These are phyloP conservation scores for Coemansia sp. DNA, from an alignment of 192 early-diverging fungal species.

Conservation along the genomic window DNA sequence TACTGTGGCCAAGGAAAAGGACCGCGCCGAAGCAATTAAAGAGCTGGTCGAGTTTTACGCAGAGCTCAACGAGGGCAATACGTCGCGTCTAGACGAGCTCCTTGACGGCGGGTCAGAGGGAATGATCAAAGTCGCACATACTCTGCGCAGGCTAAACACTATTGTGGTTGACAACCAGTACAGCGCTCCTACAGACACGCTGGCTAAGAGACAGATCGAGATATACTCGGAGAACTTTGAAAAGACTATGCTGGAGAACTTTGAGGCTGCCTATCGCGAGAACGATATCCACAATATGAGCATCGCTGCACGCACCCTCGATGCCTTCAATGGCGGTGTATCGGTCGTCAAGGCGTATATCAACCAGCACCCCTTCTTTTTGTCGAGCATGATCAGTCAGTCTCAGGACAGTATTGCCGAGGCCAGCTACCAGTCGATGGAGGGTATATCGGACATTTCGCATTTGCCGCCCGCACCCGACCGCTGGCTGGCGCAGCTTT, in stretches of 20 bases:
- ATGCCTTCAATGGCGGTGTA: slow-evolving; percentile 95
- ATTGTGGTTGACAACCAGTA: slow-evolving; percentile 60
- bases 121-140: slow-evolving; percentile 84
- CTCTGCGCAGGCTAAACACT: slow-evolving; percentile 79
- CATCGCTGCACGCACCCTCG: slow-evolving; percentile 78
- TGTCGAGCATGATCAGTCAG: slow-evolving; percentile 75
- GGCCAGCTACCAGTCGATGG: slow-evolving; percentile 49
- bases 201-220: slow-evolving; percentile 86
- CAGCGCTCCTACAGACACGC: slow-evolving; percentile 35
- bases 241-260: slow-evolving; percentile 81
- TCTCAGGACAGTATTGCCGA: slow-evolving; percentile 54
- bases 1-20: slow-evolving; percentile 89
- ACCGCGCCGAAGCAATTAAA: slow-evolving; percentile 82
- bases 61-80: slow-evolving; percentile 81
- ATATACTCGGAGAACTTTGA: slow-evolving; percentile 92
- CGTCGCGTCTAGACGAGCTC: slow-evolving; percentile 74
- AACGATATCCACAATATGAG: slow-evolving; percentile 72
- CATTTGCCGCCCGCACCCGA: slow-evolving; percentile 66
- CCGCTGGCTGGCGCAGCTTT: slow-evolving; percentile 73
- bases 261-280: slow-evolving; percentile 82
- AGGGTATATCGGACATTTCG: slow-evolving; percentile 47
- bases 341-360: slow-evolving; percentile 94
- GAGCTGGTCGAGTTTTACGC: slow-evolving; percentile 93
- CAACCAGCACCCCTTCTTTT: slow-evolving; percentile 97
- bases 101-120: slow-evolving; percentile 77